Percentiles rank a stretch among this genome's conserved stretches.
Conservation (phyloP, 805 yeast species). For the Metschnikowia koreensis region DNA sequence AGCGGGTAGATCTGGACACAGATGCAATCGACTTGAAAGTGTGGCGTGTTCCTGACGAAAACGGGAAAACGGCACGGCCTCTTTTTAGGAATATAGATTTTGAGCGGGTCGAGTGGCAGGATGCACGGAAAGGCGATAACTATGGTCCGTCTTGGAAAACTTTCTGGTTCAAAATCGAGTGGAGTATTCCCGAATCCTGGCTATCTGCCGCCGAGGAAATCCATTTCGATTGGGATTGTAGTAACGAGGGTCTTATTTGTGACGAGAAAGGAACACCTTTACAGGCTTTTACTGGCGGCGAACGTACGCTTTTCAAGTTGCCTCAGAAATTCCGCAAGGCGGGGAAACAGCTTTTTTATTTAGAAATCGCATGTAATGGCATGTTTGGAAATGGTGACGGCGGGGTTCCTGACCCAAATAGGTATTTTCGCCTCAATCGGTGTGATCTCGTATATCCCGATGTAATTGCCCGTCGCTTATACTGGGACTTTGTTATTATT, state of each 20-base stretch:
- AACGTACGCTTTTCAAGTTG: conserved; percentile 69
- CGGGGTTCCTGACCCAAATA: conserved; percentile 72
- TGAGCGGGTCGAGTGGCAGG: conserved; percentile 45
- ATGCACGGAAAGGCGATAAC: conserved; percentile 64
- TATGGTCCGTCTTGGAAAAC: conserved; percentile 98
- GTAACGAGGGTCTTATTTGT: conserved; percentile 83
- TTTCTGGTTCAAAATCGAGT: conserved; percentile 79
- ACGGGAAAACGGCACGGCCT: conserved; percentile 55
- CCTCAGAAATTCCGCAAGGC: conserved; percentile 47
- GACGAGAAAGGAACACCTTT: conserved; percentile 61
- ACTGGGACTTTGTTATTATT: conserved; percentile 81
- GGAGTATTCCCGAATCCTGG: conserved; percentile 67
- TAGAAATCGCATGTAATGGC: conserved; percentile 92
- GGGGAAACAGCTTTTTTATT: conserved; percentile 62
- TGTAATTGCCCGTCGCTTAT: conserved; percentile 71
- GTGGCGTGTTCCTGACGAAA: conserved; percentile 67
- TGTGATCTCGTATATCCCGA: conserved; percentile 86
- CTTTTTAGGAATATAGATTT: conserved; percentile 56
- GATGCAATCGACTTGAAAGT: conserved; percentile 55
- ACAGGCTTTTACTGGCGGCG: conserved; percentile 87
- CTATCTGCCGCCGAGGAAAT: conserved; percentile 45
- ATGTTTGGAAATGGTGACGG: conserved; percentile 75
- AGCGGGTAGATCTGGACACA: conserved; percentile 47
- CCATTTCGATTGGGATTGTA: conserved; percentile 79
- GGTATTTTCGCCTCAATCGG: conserved; percentile 60